Evolutionary conservation across 345 rosid genomes (phyloP).

Genomic region (Eucalyptus curtisii): DNA sequence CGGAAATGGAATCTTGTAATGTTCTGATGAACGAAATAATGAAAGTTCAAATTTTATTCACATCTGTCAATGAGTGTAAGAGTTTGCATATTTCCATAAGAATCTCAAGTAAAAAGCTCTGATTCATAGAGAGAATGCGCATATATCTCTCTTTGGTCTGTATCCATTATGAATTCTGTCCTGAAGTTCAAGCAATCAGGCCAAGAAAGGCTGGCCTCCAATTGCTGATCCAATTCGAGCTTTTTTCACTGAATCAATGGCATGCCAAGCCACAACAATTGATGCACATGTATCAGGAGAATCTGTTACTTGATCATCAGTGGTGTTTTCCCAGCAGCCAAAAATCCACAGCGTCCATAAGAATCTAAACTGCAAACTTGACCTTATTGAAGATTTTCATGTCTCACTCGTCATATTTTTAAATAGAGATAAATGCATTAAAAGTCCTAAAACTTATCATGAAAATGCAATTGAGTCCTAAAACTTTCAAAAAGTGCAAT

Average conservation of each 20-base stretch:
- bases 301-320: background rate
- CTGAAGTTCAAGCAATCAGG: background rate
- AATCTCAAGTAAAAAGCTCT: background rate
- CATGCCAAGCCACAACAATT: background rate
- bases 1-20: background rate
- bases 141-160: background rate
- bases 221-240: background rate
- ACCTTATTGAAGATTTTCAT: background rate
- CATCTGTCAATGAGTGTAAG: background rate
- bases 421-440: rapidly evolving
- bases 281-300: background rate
- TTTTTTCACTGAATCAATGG: background rate
- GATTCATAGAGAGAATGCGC: background rate
- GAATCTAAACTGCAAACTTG: background rate
- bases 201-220: background rate
- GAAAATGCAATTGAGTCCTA: rapidly evolving
- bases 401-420: background rate
- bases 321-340: background rate
- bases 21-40: background rate
- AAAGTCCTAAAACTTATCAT: no score
- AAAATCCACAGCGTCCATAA: background rate
- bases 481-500: no score
- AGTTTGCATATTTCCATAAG: background rate
- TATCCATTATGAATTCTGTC: background rate
- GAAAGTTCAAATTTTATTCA: background rate